These are phyloP conservation scores for Podospora fimiseda DNA, from an alignment of 495 filamentous ascomycete species.

Conservation along the genomic window DNA sequence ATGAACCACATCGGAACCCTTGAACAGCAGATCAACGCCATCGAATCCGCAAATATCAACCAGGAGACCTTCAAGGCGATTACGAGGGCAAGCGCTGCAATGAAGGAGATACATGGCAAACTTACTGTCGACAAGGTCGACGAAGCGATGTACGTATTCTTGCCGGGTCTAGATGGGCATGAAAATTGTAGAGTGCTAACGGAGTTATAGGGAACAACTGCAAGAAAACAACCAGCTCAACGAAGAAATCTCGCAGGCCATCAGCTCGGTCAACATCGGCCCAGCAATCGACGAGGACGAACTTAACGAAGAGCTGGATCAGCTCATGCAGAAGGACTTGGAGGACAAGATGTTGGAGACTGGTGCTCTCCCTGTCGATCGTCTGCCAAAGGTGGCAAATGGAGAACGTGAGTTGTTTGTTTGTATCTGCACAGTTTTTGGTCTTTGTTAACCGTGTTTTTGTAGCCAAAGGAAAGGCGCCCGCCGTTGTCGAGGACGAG, in stretches of 20 bases:
- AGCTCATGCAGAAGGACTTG: slow-evolving; percentile 77
- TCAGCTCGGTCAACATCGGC: slow-evolving; percentile 63
- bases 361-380: slow-evolving; percentile 61
- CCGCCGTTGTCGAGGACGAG: slow-evolving; percentile 72
- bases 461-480: slow-evolving; percentile 54
- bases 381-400: slow-evolving; percentile 64
- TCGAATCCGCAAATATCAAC: slow-evolving; percentile 98
- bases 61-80: slow-evolving; percentile 91
- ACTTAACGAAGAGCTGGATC: slow-evolving; percentile 69
- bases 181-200: slow-evolving; percentile 18
- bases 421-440: neutral
- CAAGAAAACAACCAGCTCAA: slow-evolving; percentile 87
- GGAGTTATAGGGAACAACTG: slow-evolving; percentile 69
- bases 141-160: slow-evolving; percentile 85
- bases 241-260: slow-evolving; percentile 83
- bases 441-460: slow-evolving; percentile 21
- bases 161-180: too few relatives aligned
- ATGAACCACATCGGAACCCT: slow-evolving; percentile 81
- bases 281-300: slow-evolving; percentile 80
- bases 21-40: slow-evolving; percentile 91
- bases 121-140: slow-evolving; percentile 92
- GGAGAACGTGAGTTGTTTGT: slow-evolving; percentile 61
- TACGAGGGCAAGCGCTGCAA: slow-evolving; percentile 80
- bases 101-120: slow-evolving; percentile 85
- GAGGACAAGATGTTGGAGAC: slow-evolving; percentile 92